Evolutionary conservation across 177 flowering plant genomes (phyloP), one percentile per base, ranked within the genome.

Genomic region (Vitis hybrid): DNA sequence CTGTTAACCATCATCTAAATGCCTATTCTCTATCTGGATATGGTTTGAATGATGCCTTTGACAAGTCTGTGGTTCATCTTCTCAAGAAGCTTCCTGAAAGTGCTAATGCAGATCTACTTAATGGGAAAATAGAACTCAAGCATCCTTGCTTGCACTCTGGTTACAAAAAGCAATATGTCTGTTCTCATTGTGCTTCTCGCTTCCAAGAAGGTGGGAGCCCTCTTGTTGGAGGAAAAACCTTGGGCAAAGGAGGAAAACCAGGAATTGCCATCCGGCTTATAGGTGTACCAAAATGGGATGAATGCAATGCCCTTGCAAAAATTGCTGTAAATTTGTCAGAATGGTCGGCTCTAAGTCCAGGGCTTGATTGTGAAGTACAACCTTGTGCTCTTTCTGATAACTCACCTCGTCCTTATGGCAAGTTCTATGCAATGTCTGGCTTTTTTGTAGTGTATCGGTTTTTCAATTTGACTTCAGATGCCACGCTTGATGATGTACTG

Each of bases 41-140:
- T 85, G 99, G 99, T 61, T 75, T 96, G 65, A 96, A 96, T 78
- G 99, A 96, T 83, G 99, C 98, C 51, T 96, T 96, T 79, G 99
- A 87, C 73, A 93, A 87, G 74, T 89, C 98, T 64, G 98, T 96
- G 62, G 84, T 74, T 64, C 81, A 81, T 80, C 91, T 96, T 71
- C 76, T 91, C 14, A 89, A 81, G 82, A 81, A 33, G 76, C 81
- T 76, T 76, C 78, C 82, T 22, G 75, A 74, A 51, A 66, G 73
- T 56, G 72, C 48, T 16, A 72, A 70, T 51, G 64, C 76, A 2
- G 79, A 88, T 78, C 64, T 87, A 60, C 72, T 69, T 19, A 84
- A 70, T 21, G 91, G 85, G 22, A 86, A 87, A 3, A 26, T 84
- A 59, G 82, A 83, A 74, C 82, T 93, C 69, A 85, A 77, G 69